Conservation (phyloP, 2,329 filamentous ascomycete genomes). For the Clarireedia hainanense region DNA sequence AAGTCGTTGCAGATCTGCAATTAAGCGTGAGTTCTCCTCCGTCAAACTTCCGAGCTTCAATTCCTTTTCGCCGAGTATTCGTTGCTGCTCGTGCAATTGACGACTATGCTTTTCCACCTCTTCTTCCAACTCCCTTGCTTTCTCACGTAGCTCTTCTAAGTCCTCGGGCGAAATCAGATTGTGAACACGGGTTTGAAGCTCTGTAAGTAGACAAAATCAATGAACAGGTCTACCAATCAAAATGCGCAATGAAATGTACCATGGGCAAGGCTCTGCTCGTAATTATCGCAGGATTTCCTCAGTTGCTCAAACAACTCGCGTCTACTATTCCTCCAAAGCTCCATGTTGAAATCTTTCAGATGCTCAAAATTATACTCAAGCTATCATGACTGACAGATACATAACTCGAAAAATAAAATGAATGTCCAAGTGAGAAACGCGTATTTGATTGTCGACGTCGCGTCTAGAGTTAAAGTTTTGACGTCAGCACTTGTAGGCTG, state of each 20-base stretch:
- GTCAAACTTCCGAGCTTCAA: background rate
- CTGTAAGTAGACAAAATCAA: background rate
- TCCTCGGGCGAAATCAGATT: background rate
- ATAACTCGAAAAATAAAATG: background rate
- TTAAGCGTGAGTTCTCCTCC: background rate
- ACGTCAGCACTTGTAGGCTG: no score
- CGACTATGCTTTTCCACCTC: background rate
- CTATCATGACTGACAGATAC: background rate
- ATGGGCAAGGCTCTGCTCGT: conserved; percentile 17
- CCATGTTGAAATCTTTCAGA: conserved; percentile 13
- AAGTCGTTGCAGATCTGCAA: background rate
- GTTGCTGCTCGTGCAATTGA: background rate
- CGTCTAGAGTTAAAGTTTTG: no score
- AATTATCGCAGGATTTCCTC: conserved; percentile 16
- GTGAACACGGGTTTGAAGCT: background rate
- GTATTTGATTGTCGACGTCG: no score
- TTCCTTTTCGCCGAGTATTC: background rate
- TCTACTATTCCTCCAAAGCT: conserved; percentile 22
- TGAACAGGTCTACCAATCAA: background rate
- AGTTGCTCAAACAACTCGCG: conserved; percentile 20
- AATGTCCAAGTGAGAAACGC: background rate
- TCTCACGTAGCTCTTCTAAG: background rate
- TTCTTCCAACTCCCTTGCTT: background rate
- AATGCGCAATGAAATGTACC: conserved; percentile 13
- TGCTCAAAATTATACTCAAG: background rate